Base-by-base conservation (phyloP, 176 grass and related monocot species). In the Triticum timopheevii region DNA sequence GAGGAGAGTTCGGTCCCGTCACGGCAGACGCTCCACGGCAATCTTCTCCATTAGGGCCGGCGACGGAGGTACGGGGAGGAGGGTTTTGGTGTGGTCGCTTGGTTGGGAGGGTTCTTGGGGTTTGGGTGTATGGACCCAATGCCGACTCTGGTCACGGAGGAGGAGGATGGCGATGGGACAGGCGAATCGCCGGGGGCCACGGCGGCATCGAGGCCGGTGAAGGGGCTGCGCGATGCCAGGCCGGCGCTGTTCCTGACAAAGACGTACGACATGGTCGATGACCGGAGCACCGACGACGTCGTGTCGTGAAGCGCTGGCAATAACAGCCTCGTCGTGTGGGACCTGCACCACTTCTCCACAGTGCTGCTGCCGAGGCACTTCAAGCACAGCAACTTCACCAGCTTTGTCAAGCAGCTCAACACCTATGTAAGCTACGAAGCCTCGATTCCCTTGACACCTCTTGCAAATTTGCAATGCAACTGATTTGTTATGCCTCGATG, bases 371-470 rank as follows among this genome's bases (percentile, higher is more conserved):
- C 92, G 3, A 90, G 45, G 80, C 61, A 91, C 88, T 97, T 95
- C 87, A 97, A 97, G 93, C 93, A 97, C 89, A 92, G 75, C 91
- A 97, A 97, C 88, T 97, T 97, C 89, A 93, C 95, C 87, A 94
- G 90, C 89, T 97, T 97, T 89, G 83, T 97, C 63, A 80, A 91
- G 5, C 91, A 95, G 87, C 87, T 95, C 87, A 92, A 95, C 82
- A 95, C 93, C 61, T 84, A 95, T 92, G 75, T 78, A 59, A 58
- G 50, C 31, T 33, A 33, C 3, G 9, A 50, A 50, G 47, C 30
- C 22, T 31, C 47, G 20, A 2, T 28, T 12, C 7, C 15, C 39
- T 22, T n/a, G 42, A 45, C 11, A 4, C 40, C 23, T 42, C 39
- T 85, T 93, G 36, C 70, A 92, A 93, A 40, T 88, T 91, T 89